Evolutionary conservation across 805 yeast species (phyloP).

Genomic region (Nakazawaea ishiwadae): DNA sequence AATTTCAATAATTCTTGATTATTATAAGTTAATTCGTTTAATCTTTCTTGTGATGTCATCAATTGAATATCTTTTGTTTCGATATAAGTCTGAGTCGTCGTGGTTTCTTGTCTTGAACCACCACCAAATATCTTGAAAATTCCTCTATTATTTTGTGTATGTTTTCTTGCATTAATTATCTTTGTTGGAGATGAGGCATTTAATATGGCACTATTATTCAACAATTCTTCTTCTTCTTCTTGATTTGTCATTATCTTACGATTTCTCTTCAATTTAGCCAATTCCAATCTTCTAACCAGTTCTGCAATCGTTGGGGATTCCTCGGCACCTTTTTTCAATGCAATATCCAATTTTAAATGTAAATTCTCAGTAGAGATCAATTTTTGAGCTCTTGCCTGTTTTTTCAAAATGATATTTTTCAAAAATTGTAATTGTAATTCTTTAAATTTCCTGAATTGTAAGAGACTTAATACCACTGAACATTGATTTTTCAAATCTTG

Average conservation of each 20-base stretch:
- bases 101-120: not conserved
- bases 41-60: conserved; percentile 20
- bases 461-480: conserved; percentile 35
- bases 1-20: conserved; percentile 36
- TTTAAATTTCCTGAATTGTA: conserved; percentile 47
- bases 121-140: conserved; percentile 11
- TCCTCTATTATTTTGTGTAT: conserved; percentile 10
- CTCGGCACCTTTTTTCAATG: conserved; percentile 18
- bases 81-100: conserved; percentile 2
- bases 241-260: conserved; percentile 12
- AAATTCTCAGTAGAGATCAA: conserved; percentile 21
- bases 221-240: not conserved
- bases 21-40: conserved; percentile 18
- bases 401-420: conserved; percentile 30
- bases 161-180: not conserved
- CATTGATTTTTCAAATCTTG: conserved; percentile 43
- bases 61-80: conserved; percentile 16
- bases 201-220: not conserved
- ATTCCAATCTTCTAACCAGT: conserved; percentile 23
- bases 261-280: conserved; percentile 15
- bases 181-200: conserved; percentile 1
- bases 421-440: conserved; percentile 44
- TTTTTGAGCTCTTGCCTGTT: conserved; percentile 28
- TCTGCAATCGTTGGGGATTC: conserved; percentile 29
- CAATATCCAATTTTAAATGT: conserved; percentile 21